phyloP scores from a whole-genome alignment of 176 grass and related monocot genomes.

The Zea luxurians region DNA sequence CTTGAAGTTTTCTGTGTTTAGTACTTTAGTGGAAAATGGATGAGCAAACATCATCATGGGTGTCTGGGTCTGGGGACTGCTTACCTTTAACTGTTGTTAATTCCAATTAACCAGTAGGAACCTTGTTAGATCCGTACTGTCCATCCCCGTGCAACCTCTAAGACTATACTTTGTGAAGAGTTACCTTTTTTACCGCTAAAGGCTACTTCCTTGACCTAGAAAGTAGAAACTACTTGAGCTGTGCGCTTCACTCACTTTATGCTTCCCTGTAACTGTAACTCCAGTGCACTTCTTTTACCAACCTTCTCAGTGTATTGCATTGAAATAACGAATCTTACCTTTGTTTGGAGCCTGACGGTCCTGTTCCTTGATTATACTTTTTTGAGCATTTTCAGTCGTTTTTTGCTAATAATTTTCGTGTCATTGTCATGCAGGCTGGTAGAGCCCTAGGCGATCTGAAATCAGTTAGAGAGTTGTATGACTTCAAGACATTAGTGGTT shows the following conservation, averaged over 20 bases:
- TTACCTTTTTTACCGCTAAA: neutral
- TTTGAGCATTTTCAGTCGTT: neutral
- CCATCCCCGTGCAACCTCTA: neutral
- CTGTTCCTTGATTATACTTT: neutral
- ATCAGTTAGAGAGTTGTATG: conserved; percentile 85
- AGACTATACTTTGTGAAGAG: neutral
- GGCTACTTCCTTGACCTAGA: conserved; percentile 12
- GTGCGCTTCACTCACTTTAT: neutral
- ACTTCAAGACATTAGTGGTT: conserved; percentile 88
- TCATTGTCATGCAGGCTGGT: conserved; percentile 60
- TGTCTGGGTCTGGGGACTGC: neutral
- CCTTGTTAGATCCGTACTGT: conserved; percentile 2
- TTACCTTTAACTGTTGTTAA: neutral
- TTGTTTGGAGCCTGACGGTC: neutral
- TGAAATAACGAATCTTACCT: neutral
- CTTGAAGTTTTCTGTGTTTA: conserved; percentile 13
- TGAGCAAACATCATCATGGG: conserved; percentile 16
- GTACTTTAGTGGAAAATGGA: conserved; percentile 16
- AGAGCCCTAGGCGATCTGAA: conserved; percentile 81
- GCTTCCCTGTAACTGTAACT: neutral
- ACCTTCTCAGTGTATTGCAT: neutral
- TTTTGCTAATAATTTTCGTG: neutral
- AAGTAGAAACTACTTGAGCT: conserved; percentile 1
- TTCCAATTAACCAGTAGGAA: neutral
- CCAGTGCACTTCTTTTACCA: neutral